phyloP scores from a whole-genome alignment of 1,284 basidiomycete species.

The Sphagnurus paluster region DNA sequence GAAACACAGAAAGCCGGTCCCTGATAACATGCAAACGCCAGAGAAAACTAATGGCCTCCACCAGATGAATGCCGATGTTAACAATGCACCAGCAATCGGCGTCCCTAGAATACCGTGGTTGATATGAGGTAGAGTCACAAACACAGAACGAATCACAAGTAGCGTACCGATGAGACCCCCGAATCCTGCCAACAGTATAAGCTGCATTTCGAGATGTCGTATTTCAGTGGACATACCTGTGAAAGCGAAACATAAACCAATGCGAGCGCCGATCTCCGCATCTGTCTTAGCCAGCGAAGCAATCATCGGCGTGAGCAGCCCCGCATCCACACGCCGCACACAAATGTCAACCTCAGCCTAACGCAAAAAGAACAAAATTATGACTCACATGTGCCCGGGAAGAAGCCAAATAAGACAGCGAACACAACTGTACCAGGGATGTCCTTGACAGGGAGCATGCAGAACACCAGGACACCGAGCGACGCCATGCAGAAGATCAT shows the following conservation, averaged over 20 bases:
- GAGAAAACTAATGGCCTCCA: slow-evolving; percentile 18
- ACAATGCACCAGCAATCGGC: slow-evolving; percentile 30
- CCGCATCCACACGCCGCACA: slow-evolving; percentile 23
- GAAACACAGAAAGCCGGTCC: slow-evolving; percentile 26
- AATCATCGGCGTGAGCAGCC: slow-evolving; percentile 33
- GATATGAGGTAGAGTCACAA: neutral
- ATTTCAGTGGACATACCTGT: slow-evolving; percentile 28
- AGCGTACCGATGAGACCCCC: slow-evolving; percentile 37
- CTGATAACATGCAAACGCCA: slow-evolving; percentile 21
- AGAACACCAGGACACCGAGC: slow-evolving; percentile 38
- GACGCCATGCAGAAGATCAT: slow-evolving; percentile 34
- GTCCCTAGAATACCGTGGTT: slow-evolving; percentile 21
- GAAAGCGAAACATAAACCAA: slow-evolving; percentile 41
- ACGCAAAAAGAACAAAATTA: neutral
- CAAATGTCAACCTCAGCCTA: neutral
- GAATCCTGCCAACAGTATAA: slow-evolving; percentile 22
- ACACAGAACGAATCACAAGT: no score
- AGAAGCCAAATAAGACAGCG: no score
- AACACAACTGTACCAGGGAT: slow-evolving; percentile 43
- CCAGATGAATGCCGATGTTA: slow-evolving; percentile 20
- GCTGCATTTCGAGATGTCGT: no score
- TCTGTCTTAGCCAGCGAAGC: slow-evolving; percentile 35
- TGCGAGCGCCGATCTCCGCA: slow-evolving; percentile 40
- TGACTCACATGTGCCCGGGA: slow-evolving; percentile 45
- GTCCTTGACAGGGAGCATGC: slow-evolving; percentile 40